phyloP scores from a whole-genome alignment of 192 early-diverging fungal species.

The Paraglomus brasilianum region DNA sequence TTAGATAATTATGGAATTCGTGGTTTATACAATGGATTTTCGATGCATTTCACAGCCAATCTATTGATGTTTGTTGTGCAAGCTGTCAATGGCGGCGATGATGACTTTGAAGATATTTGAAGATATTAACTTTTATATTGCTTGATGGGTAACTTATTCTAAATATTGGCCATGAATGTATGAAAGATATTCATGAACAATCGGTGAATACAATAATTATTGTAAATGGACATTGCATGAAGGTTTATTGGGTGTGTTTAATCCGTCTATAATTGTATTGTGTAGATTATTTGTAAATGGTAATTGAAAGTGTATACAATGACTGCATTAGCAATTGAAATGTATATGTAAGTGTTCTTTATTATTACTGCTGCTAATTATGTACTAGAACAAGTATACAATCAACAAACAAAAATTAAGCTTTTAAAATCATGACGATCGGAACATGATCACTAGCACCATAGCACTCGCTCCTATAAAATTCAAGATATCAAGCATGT shows the following conservation, averaged over 20 bases:
- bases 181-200: neutral
- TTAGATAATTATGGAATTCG: slow-evolving; percentile 58
- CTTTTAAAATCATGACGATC: slow-evolving; percentile 60
- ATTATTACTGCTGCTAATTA: too few species aligned
- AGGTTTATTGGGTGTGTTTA: too few species aligned
- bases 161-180: neutral
- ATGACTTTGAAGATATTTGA: slow-evolving; percentile 42
- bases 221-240: too few species aligned
- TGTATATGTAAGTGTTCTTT: too few species aligned
- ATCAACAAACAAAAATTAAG: slow-evolving; percentile 11
- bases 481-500: neutral
- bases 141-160: neutral
- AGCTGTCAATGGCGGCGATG: slow-evolving; percentile 55
- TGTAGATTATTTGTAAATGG: too few species aligned
- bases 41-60: slow-evolving; percentile 62
- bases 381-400: neutral
- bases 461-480: slow-evolving; percentile 55
- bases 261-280: too few species aligned
- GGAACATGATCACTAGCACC: slow-evolving; percentile 91
- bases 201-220: neutral
- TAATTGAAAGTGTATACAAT: too few species aligned
- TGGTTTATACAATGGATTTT: slow-evolving; percentile 68
- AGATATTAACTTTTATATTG: neutral
- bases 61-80: slow-evolving; percentile 60
- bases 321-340: too few species aligned